phyloP scores from a whole-genome alignment of 2,329 filamentous ascomycete genomes.

The Alternaria postmessia region DNA sequence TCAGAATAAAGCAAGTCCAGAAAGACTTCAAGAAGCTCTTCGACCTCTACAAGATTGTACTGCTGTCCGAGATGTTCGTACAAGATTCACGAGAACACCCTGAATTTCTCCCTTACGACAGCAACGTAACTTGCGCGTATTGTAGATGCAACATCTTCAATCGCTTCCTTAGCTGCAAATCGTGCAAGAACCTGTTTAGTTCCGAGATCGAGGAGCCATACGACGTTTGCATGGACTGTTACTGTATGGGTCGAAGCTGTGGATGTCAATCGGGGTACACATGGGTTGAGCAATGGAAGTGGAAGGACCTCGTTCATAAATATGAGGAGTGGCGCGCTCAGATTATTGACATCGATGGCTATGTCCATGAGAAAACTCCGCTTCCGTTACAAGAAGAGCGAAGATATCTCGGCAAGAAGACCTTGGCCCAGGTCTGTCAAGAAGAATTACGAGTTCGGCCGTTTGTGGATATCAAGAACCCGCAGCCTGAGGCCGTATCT shows the following conservation, averaged over 20 bases:
- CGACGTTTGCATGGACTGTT: conserved; percentile 98
- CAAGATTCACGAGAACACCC: conserved; percentile 71
- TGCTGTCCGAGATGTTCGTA: conserved; percentile 87
- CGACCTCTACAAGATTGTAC: conserved; percentile 75
- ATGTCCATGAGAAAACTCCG: conserved; percentile 72
- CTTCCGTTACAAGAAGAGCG: conserved; percentile 75
- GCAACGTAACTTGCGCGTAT: conserved; percentile 93
- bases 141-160: conserved; percentile 98
- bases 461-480: conserved; percentile 80
- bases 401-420: conserved; percentile 73
- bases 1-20: conserved; percentile 73
- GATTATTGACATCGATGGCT: conserved; percentile 75
- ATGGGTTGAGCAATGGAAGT: conserved; percentile 94
- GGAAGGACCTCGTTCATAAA: conserved; percentile 77
- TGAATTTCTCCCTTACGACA: conserved; percentile 83
- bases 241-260: conserved; percentile 95
- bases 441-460: conserved; percentile 82
- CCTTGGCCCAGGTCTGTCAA: conserved; percentile 91
- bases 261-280: conserved; percentile 82
- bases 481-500: conserved; percentile 56
- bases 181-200: conserved; percentile 73
- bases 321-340: conserved; percentile 85
- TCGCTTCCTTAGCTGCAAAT: conserved; percentile 89
- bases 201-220: conserved; percentile 84
- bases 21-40: conserved; percentile 86